Evolutionary conservation across 1,284 basidiomycete species (phyloP).

Genomic region (Pholiota adiposa): DNA sequence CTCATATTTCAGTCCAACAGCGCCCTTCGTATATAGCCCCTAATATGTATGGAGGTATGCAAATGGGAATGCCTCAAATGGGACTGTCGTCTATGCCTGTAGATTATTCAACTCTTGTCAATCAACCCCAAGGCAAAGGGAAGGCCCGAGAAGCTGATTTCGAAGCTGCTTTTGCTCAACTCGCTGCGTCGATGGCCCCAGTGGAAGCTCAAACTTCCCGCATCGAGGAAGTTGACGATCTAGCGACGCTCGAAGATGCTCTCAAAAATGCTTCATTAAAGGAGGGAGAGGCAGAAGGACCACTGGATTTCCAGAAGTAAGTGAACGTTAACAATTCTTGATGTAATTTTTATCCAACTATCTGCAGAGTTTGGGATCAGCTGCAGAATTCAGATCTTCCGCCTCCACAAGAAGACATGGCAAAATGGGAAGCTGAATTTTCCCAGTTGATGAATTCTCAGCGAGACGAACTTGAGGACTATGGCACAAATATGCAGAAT

Average conservation of each 20-base stretch:
- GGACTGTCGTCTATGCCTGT: slow-evolving; percentile 29
- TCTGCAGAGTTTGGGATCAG: slow-evolving; percentile 59
- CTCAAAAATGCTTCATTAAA: slow-evolving; percentile 43
- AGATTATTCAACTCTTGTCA: slow-evolving; percentile 30
- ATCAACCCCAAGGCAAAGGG: slow-evolving; percentile 63
- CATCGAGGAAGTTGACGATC: slow-evolving; percentile 60
- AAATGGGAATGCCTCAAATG: slow-evolving; percentile 39
- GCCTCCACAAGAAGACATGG: slow-evolving; percentile 66
- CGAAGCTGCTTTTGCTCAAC: slow-evolving; percentile 75
- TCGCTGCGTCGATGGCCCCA: slow-evolving; percentile 49
- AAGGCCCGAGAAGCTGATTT: slow-evolving; percentile 79
- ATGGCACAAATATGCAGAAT: slow-evolving; percentile 60
- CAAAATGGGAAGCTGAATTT: slow-evolving; percentile 91
- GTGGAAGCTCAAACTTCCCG: slow-evolving; percentile 47
- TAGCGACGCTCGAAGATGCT: slow-evolving; percentile 43
- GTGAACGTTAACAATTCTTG: neutral
- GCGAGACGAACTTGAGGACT: slow-evolving; percentile 70
- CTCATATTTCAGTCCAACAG: slow-evolving; percentile 33
- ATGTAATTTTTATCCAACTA: neutral
- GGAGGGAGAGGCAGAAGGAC: slow-evolving; percentile 24
- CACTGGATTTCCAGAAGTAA: slow-evolving; percentile 50
- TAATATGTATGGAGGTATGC: slow-evolving; percentile 35
- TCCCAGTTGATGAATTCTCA: slow-evolving; percentile 75
- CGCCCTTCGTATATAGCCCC: slow-evolving; percentile 41
- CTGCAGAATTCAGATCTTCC: slow-evolving; percentile 60